These are phyloP conservation scores for Phytopythium vexans DNA, from an alignment of 352 stramenopile species.

Conservation along the genomic window DNA sequence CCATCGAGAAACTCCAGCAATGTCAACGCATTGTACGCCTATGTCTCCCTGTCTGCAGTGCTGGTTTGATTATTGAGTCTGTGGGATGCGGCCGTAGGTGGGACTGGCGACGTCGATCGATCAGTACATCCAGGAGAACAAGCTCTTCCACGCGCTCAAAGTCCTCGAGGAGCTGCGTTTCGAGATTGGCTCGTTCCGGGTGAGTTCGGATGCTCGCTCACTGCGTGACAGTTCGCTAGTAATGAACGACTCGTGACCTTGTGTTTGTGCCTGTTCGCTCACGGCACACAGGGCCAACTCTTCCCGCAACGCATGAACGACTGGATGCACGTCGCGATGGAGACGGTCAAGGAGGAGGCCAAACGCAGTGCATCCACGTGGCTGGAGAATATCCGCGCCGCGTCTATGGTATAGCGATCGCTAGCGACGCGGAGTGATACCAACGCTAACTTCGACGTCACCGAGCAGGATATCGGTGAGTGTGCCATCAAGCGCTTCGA, in stretches of 20 bases:
- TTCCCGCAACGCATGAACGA: conserved; percentile 78
- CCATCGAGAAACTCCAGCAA: conserved; percentile 77
- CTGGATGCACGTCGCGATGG: conserved; percentile 72
- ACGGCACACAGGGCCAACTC: conserved; percentile 44
- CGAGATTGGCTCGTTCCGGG: conserved; percentile 68
- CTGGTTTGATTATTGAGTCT: background rate
- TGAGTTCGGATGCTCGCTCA: conserved; percentile 9
- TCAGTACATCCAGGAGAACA: conserved; percentile 58
- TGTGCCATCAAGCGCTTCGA: conserved; percentile 66
- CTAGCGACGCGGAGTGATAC: background rate
- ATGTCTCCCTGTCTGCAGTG: background rate
- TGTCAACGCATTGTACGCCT: conserved; percentile 67
- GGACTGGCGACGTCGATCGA: conserved; percentile 64
- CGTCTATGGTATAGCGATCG: conserved; percentile 34
- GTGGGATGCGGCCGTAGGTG: conserved; percentile 27
- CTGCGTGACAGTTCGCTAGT: background rate
- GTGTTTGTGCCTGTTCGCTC: background rate
- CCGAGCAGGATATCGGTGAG: conserved; percentile 48
- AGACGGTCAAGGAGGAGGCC: conserved; percentile 70
- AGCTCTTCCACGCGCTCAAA: conserved; percentile 78
- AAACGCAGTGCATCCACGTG: conserved; percentile 60
- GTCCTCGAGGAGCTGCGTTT: conserved; percentile 63
- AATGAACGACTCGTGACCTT: background rate
- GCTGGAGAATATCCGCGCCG: conserved; percentile 68
- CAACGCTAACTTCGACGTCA: conserved; percentile 1